Evolutionary conservation across 495 filamentous ascomycete species (phyloP).

Genomic region (Penicillium pancosmium): DNA sequence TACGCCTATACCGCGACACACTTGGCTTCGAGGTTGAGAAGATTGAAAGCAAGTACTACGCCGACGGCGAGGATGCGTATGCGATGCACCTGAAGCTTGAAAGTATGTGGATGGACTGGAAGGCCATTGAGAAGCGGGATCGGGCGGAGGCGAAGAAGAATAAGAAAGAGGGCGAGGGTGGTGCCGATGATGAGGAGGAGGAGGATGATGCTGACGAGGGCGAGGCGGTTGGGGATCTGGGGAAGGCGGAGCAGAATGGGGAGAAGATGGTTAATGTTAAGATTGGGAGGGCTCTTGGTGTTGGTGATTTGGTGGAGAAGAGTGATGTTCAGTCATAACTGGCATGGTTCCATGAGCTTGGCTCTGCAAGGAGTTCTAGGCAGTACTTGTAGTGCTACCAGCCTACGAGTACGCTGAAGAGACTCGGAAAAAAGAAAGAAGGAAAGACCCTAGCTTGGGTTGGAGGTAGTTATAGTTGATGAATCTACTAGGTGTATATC

Average conservation of each 20-base stretch:
- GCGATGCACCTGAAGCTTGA: constrained; percentile 87
- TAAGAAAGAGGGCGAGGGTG: constrained; percentile 39
- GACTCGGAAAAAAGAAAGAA: too few species aligned
- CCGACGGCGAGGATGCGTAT: constrained; percentile 95
- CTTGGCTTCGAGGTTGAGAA: constrained; percentile 90
- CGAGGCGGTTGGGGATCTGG: constrained; percentile 55
- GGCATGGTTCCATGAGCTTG: too few species aligned
- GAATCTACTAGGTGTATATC: background rate
- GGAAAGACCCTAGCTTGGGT: too few species aligned
- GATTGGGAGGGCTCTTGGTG: constrained; percentile 77
- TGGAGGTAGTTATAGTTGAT: background rate
- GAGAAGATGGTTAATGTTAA: constrained; percentile 68
- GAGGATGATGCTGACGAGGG: constrained; percentile 35
- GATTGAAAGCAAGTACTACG: constrained; percentile 93
- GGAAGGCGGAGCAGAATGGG: constrained; percentile 48
- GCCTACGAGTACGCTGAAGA: too few species aligned
- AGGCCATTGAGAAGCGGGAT: constrained; percentile 45
- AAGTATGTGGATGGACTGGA: constrained; percentile 56
- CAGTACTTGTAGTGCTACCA: too few species aligned
- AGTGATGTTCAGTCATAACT: constrained; percentile 52
- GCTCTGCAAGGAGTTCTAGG: too few species aligned
- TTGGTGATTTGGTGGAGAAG: constrained; percentile 83
- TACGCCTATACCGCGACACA: constrained; percentile 90
- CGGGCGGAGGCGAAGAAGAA: constrained; percentile 43
- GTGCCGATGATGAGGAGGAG: constrained; percentile 27